Base-by-base conservation (phyloP, 495 filamentous ascomycete genomes). In the Aspergillus steynii region DNA sequence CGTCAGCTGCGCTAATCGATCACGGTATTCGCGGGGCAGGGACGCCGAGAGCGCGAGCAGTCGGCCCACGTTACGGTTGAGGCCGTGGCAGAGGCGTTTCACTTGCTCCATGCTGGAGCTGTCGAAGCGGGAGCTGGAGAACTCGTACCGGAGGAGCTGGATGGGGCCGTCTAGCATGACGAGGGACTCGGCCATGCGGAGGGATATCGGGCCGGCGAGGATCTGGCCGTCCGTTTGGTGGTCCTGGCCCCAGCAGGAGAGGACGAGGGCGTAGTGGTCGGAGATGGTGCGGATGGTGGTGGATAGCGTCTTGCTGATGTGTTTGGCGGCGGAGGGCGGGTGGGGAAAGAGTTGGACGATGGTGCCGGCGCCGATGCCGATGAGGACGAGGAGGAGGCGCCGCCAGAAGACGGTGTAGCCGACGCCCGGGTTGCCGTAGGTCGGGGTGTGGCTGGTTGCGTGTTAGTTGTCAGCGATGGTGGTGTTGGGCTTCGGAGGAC, bases 351-450 rank as follows among this genome's bases (percentile, higher is more conserved):
- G 52, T 50, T 79, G 77, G 0, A 80, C 70, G 45, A 81, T 69
- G 10, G 72, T 62, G 0, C 77, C 70, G 2, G 73, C 78, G 26
- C 60, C 68, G 5, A 74, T 63, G 29, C 79, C 79, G 26, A 81
- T 67, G 1, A 81, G 61, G 0, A 79, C 79, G 5, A 79, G 71
- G 2, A 76, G 51, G 4, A 80, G 63, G 48, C 79, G 76, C 28
- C 77, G 70, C 75, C 75, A 81, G 65, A 80, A 81, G 28, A 80
- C 71, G 56, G 45, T 72, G 49, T 80, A 81, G 7, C 79, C 79
- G 26, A 68, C 66, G 0, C 79, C 78, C 0, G 79, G 77, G 52
- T 73, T 72, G 34, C 79, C 79, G 54, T 79, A 80, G 1, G 67
- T 26, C 0, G 72, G 68, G 31, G 76, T 72, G 55, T 81, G 76